Conservation (phyloP, 768 basidiomycete species). For the Xerocomus brunneocitrinus region DNA sequence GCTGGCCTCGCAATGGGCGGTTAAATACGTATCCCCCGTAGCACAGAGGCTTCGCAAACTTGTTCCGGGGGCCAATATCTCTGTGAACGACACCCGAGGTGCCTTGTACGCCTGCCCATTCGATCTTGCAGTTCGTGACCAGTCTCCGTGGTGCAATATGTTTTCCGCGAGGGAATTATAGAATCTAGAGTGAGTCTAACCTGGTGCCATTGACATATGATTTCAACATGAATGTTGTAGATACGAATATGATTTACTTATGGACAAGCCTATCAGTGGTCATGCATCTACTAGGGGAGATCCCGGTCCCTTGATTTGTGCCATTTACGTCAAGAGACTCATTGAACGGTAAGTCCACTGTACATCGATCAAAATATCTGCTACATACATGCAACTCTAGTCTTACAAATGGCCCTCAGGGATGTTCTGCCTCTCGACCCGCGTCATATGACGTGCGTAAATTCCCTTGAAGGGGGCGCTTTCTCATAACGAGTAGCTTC, state of each 20-base stretch:
- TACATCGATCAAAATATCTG: not conserved
- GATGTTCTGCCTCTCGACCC: slow-evolving; percentile 31
- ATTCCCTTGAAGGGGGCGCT: not conserved
- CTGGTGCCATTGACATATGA: not conserved
- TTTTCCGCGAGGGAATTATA: slow-evolving; percentile 34
- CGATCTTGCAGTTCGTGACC: slow-evolving; percentile 34
- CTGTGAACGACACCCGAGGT: slow-evolving; percentile 34
- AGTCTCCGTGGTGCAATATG: slow-evolving; percentile 39
- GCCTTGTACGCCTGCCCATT: slow-evolving; percentile 42
- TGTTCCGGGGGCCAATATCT: slow-evolving; percentile 32
- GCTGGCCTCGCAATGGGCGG: slow-evolving; percentile 28
- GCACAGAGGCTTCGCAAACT: slow-evolving; percentile 32
- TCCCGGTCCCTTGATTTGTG: slow-evolving; percentile 35
- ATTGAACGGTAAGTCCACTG: slow-evolving; percentile 31
- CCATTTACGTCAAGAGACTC: slow-evolving; percentile 37
- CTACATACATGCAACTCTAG: slow-evolving; percentile 10
- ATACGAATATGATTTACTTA: slow-evolving; percentile 39
- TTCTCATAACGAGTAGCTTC: slow-evolving; percentile 20
- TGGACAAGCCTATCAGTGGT: slow-evolving; percentile 36
- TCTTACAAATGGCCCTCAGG: slow-evolving; percentile 32
- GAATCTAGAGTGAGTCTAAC: slow-evolving; percentile 29
- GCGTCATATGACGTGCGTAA: slow-evolving; percentile 13
- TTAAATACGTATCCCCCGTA: slow-evolving; percentile 34
- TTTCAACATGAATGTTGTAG: slow-evolving; percentile 8
- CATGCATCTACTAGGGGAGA: slow-evolving; percentile 28